phyloP scores from a whole-genome alignment of 805 yeast species.

The Myxozyma melibiosi region DNA sequence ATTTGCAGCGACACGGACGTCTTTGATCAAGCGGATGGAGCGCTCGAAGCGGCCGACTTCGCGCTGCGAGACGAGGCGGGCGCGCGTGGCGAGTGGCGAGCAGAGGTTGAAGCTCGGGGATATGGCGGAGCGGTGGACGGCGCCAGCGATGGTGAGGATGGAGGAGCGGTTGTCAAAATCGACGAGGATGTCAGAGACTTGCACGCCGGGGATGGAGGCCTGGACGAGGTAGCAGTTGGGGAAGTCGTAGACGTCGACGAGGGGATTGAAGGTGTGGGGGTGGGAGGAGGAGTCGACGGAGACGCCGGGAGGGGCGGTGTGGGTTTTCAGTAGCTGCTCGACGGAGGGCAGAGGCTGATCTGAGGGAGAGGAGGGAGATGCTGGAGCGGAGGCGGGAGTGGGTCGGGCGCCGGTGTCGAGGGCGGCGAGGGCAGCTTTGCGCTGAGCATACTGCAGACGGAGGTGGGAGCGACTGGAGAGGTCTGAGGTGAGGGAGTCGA shows the following conservation, averaged over 20 bases:
- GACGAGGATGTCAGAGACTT: constrained; percentile 16
- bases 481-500: constrained; percentile 13
- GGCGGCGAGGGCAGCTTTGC: constrained; percentile 8
- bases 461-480: constrained; percentile 4
- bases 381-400: background rate
- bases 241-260: constrained; percentile 23
- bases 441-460: background rate
- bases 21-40: constrained; percentile 46
- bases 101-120: background rate
- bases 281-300: background rate
- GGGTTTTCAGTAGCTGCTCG: too few relatives aligned
- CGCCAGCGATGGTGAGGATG: constrained; percentile 14
- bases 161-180: constrained; percentile 18
- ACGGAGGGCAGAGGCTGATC: too few relatives aligned
- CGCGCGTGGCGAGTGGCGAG: constrained; percentile 9
- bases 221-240: constrained; percentile 12
- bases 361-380: background rate
- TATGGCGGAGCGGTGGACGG: constrained; percentile 6
- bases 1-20: constrained; percentile 47
- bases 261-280: constrained; percentile 10
- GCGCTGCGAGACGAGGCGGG: constrained; percentile 40
- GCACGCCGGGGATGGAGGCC: constrained; percentile 20
- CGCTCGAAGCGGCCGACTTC: constrained; percentile 49
- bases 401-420: background rate
- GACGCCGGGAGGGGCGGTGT: background rate